Percentiles rank a stretch among this genome's conserved stretches.
Evolutionary conservation across 192 early-diverging fungal species (phyloP).

Genomic region (Dissophora globulifera): DNA sequence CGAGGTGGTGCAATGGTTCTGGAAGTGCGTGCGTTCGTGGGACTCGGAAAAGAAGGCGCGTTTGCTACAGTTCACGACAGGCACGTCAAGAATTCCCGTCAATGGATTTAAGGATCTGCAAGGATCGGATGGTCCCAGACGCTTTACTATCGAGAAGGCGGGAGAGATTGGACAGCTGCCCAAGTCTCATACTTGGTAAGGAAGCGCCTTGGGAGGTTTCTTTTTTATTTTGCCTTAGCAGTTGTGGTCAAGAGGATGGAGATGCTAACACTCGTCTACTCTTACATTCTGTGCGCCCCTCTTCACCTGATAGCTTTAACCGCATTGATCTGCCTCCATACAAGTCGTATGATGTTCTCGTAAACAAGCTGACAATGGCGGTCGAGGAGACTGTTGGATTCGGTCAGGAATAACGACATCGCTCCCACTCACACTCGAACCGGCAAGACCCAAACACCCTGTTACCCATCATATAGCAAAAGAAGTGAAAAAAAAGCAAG

Average conservation of each 20-base stretch:
- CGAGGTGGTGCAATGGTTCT: constrained; percentile 96
- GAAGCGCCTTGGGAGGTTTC: no score
- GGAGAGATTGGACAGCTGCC: constrained; percentile 88
- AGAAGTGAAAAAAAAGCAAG: no score
- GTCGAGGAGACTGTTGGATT: constrained; percentile 98
- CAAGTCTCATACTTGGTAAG: constrained; percentile 93
- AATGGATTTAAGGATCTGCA: constrained; percentile 99
- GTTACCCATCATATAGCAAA: no score
- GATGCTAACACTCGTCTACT: not conserved
- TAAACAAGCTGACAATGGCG: constrained; percentile 86
- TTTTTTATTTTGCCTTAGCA: no score
- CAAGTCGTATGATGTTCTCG: constrained; percentile 76
- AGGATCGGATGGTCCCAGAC: constrained; percentile 93
- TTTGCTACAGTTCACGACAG: constrained; percentile 96
- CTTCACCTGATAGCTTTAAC: constrained; percentile 79
- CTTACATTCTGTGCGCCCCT: not conserved
- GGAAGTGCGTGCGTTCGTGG: constrained; percentile 89
- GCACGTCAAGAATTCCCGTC: constrained; percentile 97
- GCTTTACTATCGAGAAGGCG: constrained; percentile 96
- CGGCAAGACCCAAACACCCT: no score
- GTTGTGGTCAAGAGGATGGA: no score
- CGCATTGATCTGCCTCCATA: constrained; percentile 97
- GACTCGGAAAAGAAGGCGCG: constrained; percentile 95
- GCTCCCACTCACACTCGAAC: no score
- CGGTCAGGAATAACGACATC: constrained; percentile 81